Evolutionary conservation across 2,329 filamentous ascomycete genomes (phyloP), one percentile per base, ranked within the genome.

Genomic region (Chrysosporium keratinophilum): DNA sequence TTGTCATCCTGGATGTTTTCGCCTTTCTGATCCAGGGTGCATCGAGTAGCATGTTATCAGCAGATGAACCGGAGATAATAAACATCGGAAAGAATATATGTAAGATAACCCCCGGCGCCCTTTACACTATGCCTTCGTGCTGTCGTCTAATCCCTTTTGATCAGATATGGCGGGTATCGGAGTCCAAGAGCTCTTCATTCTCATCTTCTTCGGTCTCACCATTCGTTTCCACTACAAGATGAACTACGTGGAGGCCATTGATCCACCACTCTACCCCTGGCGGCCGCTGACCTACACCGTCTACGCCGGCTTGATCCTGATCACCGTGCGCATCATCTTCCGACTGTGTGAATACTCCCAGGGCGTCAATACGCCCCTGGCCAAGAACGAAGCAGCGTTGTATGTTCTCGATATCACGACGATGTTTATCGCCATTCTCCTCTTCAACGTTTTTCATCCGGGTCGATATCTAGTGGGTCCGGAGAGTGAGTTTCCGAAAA

Each of bases 301-400:
- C 1, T 82, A 82, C 61, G 61, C 67, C 37, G 78, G 74, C 56
- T 74, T 74, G 9, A 52, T 60, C 0, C 66, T 82, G 43, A 76
- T 83, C 54, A 65, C 76, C 5, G 63, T 70, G 1, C 74, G 80
- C 19, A 82, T 78, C 52, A 71, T 82, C 53, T 83, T 74, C 62
- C 75, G 80, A 6, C 71, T 78, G 0, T 71, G 80, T n/a, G 79
- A 83, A 64, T 82, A 78, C 66, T 81, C 80, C 57, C 71, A 70
- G 49, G 62, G 76, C n/a, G 67, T 73, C 0, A 59, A 65, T 23
- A 64, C 75, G 11, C 66, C 75, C 20, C 66, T 70, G 19, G 68
- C 68, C 5, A 68, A 65, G 17, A 58, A 65, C 42, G 66, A 70
- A 31, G 62, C 70, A 7, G 67, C 63, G 2, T 66, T 73, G 46